Evolutionary conservation across 2,329 filamentous ascomycete genomes (phyloP), one percentile per base, ranked within the genome.

Genomic region (Pseudogymnoascus sp.): DNA sequence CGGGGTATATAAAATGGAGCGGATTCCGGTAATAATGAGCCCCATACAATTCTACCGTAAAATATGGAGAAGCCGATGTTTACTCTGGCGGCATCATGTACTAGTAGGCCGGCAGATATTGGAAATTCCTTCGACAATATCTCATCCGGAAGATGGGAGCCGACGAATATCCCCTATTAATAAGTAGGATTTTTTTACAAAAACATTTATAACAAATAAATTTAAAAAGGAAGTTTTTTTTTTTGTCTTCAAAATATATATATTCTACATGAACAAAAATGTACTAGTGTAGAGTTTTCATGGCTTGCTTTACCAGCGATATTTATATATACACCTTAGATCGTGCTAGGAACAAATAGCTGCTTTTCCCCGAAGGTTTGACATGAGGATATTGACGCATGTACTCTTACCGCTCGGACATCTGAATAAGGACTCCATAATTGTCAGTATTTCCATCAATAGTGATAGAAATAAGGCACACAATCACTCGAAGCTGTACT

Each of bases 1-100:
- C 50, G 50, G 50, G 50, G 29, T 21, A 56, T 56, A 56, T 56
- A 33, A 56, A 56, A 56, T 56, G 50, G 29, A 15, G 50, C 17
- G 17, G 50, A 33, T 33, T 56, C 17, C 10, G 10, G 13, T 31
- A 33, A 33, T 5, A 33, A 50, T 29, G 44, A 19, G 50, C 10
- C 50, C 50, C 50, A 56, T 56, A 19, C 26, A 9, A 56, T 19
- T 31, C 11, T 19, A 31, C 33, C 26, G 29, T 56, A 13, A 33
- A 56, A 19, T 56, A 33, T 56, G n/a, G 26, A 33, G 50, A 56
- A 21, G 26, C 50, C 6, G 15, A 19, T 56, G 26, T 33, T 33
- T 13, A 33, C 23, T 50, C 15, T 46, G 11, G 42, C 13, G 2
- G 42, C 42, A 7, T 29, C 2, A 9, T 17, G 4, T 50, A 46